These are phyloP conservation scores for Yamadazyma phyllophila DNA, from an alignment of 805 yeast species.

Conservation along the genomic window DNA sequence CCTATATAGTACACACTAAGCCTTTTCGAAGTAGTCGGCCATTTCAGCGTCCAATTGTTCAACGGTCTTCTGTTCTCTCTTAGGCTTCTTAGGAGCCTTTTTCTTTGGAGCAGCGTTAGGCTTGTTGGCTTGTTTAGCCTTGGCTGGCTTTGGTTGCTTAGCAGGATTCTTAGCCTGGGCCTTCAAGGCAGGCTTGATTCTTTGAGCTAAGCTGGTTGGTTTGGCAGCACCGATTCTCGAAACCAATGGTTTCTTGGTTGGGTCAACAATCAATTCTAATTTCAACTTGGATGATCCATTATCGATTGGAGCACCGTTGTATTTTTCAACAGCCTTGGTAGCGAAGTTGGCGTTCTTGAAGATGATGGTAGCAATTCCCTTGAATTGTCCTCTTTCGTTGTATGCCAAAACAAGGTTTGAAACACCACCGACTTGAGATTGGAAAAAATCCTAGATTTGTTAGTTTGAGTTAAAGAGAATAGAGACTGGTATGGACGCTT, in stretches of 20 bases:
- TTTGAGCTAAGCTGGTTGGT: slow-evolving; percentile 18
- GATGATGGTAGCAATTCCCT: slow-evolving; percentile 86
- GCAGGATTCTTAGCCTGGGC: slow-evolving; percentile 10
- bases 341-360: slow-evolving; percentile 74
- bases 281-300: slow-evolving; percentile 75
- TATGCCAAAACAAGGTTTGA: slow-evolving; percentile 67
- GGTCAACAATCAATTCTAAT: slow-evolving; percentile 82
- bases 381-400: slow-evolving; percentile 85
- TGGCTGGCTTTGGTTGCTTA: slow-evolving; percentile 9
- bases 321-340: slow-evolving; percentile 71
- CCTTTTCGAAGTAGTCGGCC: slow-evolving; percentile 82
- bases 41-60: slow-evolving; percentile 97
- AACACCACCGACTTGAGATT: slow-evolving; percentile 84
- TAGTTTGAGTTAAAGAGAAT: slow-evolving; percentile 18
- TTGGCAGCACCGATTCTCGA: slow-evolving; percentile 60
- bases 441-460: slow-evolving; percentile 75
- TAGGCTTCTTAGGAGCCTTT: slow-evolving; percentile 24
- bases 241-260: slow-evolving; percentile 70
- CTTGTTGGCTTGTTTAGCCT: slow-evolving; percentile 9
- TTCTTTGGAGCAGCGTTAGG: slow-evolving; percentile 21
- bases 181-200: slow-evolving; percentile 21
- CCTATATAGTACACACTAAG: slow-evolving; percentile 2
- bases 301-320: slow-evolving; percentile 92
- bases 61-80: slow-evolving; percentile 63
- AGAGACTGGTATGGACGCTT: too few relatives aligned